Conservation (phyloP, 2,329 filamentous ascomycete species). For the Fusarium cyanostomum region DNA sequence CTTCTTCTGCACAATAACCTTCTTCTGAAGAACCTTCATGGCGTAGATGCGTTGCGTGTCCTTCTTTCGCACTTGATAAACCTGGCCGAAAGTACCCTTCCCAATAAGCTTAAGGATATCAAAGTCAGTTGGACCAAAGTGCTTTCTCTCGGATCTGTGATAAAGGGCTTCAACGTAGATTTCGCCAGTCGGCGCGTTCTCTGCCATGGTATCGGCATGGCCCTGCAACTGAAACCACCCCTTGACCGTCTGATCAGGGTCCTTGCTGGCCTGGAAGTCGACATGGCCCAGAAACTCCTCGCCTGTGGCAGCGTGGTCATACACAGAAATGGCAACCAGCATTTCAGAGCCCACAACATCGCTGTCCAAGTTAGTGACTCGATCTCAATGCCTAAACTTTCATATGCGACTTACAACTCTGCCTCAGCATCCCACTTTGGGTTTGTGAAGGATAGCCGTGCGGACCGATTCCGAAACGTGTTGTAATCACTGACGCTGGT, state of each 20-base stretch:
- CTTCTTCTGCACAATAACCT: constrained; percentile 99
- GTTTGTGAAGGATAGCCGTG: constrained; percentile 71
- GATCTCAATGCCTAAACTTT: neutral
- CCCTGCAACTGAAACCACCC: constrained; percentile 88
- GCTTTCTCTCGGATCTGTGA: constrained; percentile 86
- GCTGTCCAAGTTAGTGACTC: constrained; percentile 58
- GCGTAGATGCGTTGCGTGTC: constrained; percentile 96
- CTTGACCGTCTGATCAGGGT: constrained; percentile 75
- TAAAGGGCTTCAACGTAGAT: constrained; percentile 88
- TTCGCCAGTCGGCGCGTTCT: constrained; percentile 84
- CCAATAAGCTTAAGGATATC: constrained; percentile 95
- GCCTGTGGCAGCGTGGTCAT: constrained; percentile 80
- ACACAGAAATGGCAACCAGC: constrained; percentile 91
- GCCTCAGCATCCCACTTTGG: constrained; percentile 97
- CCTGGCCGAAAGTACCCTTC: constrained; percentile 97
- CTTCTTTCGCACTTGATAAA: constrained; percentile 98
- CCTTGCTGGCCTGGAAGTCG: constrained; percentile 75
- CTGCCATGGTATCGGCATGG: constrained; percentile 74
- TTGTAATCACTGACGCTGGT: constrained; percentile 79
- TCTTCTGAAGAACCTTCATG: constrained; percentile 99
- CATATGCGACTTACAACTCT: constrained; percentile 75
- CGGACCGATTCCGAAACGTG: constrained; percentile 68
- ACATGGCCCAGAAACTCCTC: constrained; percentile 95
- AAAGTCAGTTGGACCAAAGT: constrained; percentile 95
- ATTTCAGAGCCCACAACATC: constrained; percentile 94